Base-by-base conservation (phyloP, 2,329 filamentous ascomycete species). In the Fusarium sp. region DNA sequence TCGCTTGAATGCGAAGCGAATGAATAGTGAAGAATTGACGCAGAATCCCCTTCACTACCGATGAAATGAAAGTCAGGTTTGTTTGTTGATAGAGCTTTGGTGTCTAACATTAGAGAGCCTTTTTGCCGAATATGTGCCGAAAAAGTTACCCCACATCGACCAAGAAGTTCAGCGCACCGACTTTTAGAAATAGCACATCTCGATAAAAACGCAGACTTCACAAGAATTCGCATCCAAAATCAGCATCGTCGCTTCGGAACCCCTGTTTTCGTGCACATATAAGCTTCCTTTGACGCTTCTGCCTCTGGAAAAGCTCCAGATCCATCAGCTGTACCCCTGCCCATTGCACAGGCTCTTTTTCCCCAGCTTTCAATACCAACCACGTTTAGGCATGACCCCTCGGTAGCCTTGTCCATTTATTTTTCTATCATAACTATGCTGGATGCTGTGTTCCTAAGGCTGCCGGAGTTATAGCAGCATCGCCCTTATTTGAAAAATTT, bases 391-490 rank as follows among this genome's bases (percentile, higher is more conserved):
- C 76, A 80, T 81, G 79, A 79, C 77, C 76, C 74, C 74, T 74
- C 76, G 76, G 78, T 81, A 80, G 79, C 78, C 77, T 78, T 73
- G 71, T 69, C 74, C 70, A 69, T 54, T 47, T 62, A 46, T 54
- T 61, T 31, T 71, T 67, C 69, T 69, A 71, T 68, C 66, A 74
- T 70, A 74, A 81, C 74, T 76, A 82, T 82, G 80, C 77, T 81
- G 79, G 68, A 80, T 81, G 78, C 74, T 78, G 74, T 69, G 63
- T 74, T 66, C 75, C 74, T 75, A 74, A 76, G 73, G 80, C 80
- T 81, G 80, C 80, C 78, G 66, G 76, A 75, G 70, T 78, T 77
- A 79, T 81, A 82, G 80, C 80, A 81, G 80, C 79, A 72, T 76
- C 72, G 53, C 61, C 50, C 72, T 66, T 58, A 63, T 62, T 66